Evolutionary conservation across 495 filamentous ascomycete species (phyloP).

Genomic region (Astrothelium macrocarpum): DNA sequence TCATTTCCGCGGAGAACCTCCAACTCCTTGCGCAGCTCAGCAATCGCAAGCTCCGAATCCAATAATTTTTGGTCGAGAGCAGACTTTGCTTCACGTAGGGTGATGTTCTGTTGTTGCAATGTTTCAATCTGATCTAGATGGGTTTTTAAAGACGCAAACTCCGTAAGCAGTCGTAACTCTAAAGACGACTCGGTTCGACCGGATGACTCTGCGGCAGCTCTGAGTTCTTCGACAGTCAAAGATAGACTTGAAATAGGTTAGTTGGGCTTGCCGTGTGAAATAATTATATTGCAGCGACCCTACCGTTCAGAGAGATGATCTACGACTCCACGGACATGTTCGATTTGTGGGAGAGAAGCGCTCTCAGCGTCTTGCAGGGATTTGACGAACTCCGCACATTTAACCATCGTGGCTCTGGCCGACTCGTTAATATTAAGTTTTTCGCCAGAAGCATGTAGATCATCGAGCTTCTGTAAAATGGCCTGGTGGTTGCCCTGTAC

Average conservation of each 20-base stretch:
- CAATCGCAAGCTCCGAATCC: not conserved
- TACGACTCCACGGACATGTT: constrained; percentile 6
- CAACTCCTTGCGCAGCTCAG: not conserved
- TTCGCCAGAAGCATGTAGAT: constrained; percentile 12
- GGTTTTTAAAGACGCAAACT: constrained; percentile 5
- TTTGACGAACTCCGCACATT: not conserved
- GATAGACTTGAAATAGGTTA: not conserved
- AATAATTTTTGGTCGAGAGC: constrained; percentile 11
- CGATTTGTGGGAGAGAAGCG: not conserved
- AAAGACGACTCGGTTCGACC: not conserved
- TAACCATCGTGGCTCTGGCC: not conserved
- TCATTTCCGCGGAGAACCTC: not conserved
- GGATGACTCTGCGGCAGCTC: not conserved
- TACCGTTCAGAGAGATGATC: constrained; percentile 12
- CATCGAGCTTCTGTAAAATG: constrained; percentile 22
- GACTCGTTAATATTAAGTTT: not conserved
- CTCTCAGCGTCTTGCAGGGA: not conserved
- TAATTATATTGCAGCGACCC: not conserved
- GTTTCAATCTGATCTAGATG: constrained; percentile 7
- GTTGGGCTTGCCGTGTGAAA: too few relatives aligned
- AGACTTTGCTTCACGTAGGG: constrained; percentile 8
- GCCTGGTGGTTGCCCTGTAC: constrained; percentile 12
- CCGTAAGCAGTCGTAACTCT: constrained; percentile 2
- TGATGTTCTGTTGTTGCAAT: constrained; percentile 9
- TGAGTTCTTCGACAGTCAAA: not conserved